phyloP scores from a whole-genome alignment of 2,329 filamentous ascomycete genomes.

The Rutstroemia sp. region DNA sequence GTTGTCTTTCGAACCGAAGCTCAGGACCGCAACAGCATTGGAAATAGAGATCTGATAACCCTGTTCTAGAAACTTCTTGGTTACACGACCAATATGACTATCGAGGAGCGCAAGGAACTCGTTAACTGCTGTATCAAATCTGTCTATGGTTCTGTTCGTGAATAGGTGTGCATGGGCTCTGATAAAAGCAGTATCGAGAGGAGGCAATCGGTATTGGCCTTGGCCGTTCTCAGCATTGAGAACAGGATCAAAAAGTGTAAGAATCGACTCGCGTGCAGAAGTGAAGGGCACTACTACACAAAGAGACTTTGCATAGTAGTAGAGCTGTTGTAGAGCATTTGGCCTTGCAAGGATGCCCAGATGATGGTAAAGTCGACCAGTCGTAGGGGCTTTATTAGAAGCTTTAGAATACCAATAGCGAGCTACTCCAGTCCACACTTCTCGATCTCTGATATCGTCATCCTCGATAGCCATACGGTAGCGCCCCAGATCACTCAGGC shows the following conservation, averaged over 20 bases:
- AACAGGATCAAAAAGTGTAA: constrained; percentile 59
- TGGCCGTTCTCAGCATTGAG: constrained; percentile 33
- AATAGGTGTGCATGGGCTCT: constrained; percentile 59
- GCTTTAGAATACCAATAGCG: constrained; percentile 64
- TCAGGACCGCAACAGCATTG: constrained; percentile 26
- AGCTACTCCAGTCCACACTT: constrained; percentile 75
- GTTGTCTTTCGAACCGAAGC: constrained; percentile 26
- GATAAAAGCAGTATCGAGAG: constrained; percentile 54
- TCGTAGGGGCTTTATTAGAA: constrained; percentile 65
- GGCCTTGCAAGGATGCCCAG: constrained; percentile 71
- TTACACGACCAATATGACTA: constrained; percentile 46
- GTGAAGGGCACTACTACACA: constrained; percentile 51
- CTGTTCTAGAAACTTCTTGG: constrained; percentile 37
- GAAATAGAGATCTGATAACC: constrained; percentile 50
- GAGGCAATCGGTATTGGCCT: constrained; percentile 32
- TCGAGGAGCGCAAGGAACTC: constrained; percentile 50
- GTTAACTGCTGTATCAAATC: constrained; percentile 36
- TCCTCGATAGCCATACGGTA: constrained; percentile 91
- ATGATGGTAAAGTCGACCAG: constrained; percentile 81
- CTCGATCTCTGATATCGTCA: constrained; percentile 60
- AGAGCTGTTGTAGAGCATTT: constrained; percentile 62
- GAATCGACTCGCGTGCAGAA: constrained; percentile 61
- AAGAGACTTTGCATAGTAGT: constrained; percentile 63
- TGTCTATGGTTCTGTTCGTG: constrained; percentile 39
- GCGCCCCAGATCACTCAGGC: constrained; percentile 75